Evolutionary conservation across 352 stramenopile genomes (phyloP), one percentile per base, ranked within the genome.

Genomic region (Pythium pyrilobum): DNA sequence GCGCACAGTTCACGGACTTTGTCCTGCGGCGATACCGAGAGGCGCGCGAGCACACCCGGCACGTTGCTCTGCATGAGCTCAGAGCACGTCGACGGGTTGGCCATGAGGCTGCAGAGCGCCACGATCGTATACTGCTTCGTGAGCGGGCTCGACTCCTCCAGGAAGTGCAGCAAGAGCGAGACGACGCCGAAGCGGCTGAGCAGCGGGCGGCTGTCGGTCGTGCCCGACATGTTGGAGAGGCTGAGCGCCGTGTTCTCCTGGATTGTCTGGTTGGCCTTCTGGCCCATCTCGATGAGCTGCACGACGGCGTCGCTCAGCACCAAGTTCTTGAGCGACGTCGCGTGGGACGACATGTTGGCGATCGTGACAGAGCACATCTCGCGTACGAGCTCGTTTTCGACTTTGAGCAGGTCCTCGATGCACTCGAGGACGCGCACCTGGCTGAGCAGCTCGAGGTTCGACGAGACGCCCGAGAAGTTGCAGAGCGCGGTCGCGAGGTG

Each of bases 201-300:
- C 7, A 87, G 58, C 5, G 74, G 73, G 0, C 74, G 75, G 28
- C 75, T 87, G 21, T 87, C 79, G 5, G 69, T 46, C 24, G 70
- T 87, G 7, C 69, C 57, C 8, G 75, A 77, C 68, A 92, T 81
- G 58, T 90, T 91, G 15, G 80, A 85, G 25, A 92, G 46, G 39
- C 71, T 88, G 31, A 89, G 56, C 12, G 82, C 73, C 13, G 78
- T 87, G 52, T 88, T 91, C 54, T 93, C 82, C 23, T 86, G 75
- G 8, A 91, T 72, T 0, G 60, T 66, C 27, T 57, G 49, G 53
- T 69, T 90, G 1, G 73, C 48, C 16, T 77, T 77, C 13, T 74
- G 63, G 0, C 72, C 74, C 41, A 90, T 57, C 39, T 87, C 65
- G 3, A 91, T 73, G 15, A 90, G 72, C 51, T 88, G 76, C 10